phyloP scores from a whole-genome alignment of 2,329 filamentous ascomycete species.

The Juglanconis sp. region DNA sequence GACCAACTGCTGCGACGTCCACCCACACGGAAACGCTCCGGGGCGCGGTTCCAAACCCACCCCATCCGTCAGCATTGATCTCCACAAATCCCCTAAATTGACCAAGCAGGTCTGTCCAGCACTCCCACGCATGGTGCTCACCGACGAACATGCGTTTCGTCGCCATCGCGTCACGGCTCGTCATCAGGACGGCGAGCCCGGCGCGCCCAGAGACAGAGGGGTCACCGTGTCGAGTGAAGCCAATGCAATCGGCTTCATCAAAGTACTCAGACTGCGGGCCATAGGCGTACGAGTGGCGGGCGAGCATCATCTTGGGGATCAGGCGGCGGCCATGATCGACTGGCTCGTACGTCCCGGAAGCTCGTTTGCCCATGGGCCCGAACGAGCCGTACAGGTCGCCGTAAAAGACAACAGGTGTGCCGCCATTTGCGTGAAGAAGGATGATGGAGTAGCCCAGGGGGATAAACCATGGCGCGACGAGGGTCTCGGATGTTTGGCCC shows the following conservation, averaged over 20 bases:
- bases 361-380: constrained; percentile 28
- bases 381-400: constrained; percentile 65
- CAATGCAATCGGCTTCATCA: constrained; percentile 57
- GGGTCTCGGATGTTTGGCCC: constrained; percentile 35
- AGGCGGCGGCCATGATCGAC: constrained; percentile 27
- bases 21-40: constrained; percentile 62
- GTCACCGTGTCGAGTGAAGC: constrained; percentile 51
- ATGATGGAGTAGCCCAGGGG: constrained; percentile 66
- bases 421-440: constrained; percentile 56
- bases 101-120: constrained; percentile 61
- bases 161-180: constrained; percentile 42
- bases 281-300: constrained; percentile 64
- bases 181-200: constrained; percentile 58
- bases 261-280: constrained; percentile 64
- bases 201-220: constrained; percentile 44
- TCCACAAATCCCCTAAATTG: constrained; percentile 37
- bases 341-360: constrained; percentile 43
- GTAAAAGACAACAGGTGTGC: constrained; percentile 67
- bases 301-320: constrained; percentile 57
- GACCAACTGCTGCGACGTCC: constrained; percentile 27
- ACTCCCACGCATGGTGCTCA: constrained; percentile 51
- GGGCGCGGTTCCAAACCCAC: constrained; percentile 51
- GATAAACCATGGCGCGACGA: constrained; percentile 61
- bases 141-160: constrained; percentile 63
- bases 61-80: constrained; percentile 59